These are phyloP conservation scores for Testicularia cyperi DNA, from an alignment of 1,284 basidiomycete genomes.

Conservation along the genomic window DNA sequence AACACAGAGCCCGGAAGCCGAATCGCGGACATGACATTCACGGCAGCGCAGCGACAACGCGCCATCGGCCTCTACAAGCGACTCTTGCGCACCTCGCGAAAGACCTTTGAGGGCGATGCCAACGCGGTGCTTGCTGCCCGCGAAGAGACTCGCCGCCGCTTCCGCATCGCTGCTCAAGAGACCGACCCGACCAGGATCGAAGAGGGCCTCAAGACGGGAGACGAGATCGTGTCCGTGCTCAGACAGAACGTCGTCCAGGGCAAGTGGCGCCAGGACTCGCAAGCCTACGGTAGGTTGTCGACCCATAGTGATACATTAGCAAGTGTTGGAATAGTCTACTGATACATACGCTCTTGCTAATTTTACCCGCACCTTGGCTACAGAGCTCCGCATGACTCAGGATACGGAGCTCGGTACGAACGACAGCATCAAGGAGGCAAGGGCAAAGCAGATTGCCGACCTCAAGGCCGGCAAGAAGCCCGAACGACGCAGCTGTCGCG, in stretches of 20 bases:
- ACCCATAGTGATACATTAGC: too few species aligned
- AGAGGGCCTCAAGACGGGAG: constrained; percentile 48
- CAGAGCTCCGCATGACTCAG: constrained; percentile 50
- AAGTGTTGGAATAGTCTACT: too few species aligned
- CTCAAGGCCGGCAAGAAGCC: constrained; percentile 46
- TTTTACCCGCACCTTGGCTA: too few species aligned
- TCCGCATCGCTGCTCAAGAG: constrained; percentile 36
- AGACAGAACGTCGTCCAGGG: constrained; percentile 58
- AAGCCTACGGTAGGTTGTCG: constrained; percentile 40
- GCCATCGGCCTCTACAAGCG: constrained; percentile 54
- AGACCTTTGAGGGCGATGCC: constrained; percentile 46
- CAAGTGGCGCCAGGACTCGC: constrained; percentile 32
- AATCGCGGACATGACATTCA: constrained; percentile 40
- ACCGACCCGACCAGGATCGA: constrained; percentile 44
- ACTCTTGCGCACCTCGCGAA: constrained; percentile 48
- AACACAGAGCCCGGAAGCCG: too few species aligned
- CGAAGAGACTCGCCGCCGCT: constrained; percentile 42
- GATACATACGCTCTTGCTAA: too few species aligned
- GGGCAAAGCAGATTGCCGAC: constrained; percentile 43
- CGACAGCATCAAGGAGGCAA: constrained; percentile 51
- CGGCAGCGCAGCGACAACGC: constrained; percentile 41
- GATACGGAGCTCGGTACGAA: constrained; percentile 58
- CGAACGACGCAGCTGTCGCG: constrained; percentile 33
- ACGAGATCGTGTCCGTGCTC: constrained; percentile 50
- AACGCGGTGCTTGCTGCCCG: constrained; percentile 39